Evolutionary conservation across 2,329 filamentous ascomycete species (phyloP), one percentile per base, ranked within the genome.

Genomic region (Hymenoscyphus occultus): DNA sequence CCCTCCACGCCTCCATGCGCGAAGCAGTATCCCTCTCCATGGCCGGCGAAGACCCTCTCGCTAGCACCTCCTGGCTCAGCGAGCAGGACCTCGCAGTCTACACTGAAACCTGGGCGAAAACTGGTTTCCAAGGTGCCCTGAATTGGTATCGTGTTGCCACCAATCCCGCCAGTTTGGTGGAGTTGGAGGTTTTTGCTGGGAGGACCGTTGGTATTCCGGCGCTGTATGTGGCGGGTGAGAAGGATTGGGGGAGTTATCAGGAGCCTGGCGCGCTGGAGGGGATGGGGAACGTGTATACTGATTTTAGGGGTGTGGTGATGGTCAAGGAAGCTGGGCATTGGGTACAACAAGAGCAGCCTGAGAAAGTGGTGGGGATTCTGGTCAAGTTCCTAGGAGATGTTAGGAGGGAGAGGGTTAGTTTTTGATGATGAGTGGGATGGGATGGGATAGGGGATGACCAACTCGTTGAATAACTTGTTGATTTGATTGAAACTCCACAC

Each of bases 211-310:
- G 86, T 60, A 83, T 88, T 9, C 87, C 87, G 0, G 82, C 80
- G 64, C 77, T 80, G 0, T 90, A 88, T 69, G 81, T 91, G n/a
- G 83, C 82, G 32, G 88, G 88, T 0, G 79, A 78, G 57, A 76
- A 81, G 64, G 89, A 91, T 68, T 90, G 88, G 88, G 88, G 86
- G 0, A 89, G 85, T 39, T 88, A 84, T 72, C 88, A 91, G 73
- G 82, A 88, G 19, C 45, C 45, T 5, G 45, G 19, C 1, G 45
- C 82, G 0, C 73, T 91, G 4, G 85, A 90, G 72, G 80, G 80
- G 35, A 84, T 86, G 75, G 78, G 78, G 5, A 76, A 79, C 7
- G 78, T 79, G 0, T 88, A 85, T 68, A 77, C 75, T 32, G 80
- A 82, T 65, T 89, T 86, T 71, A 78, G 79, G 60, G 83, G 84